These are phyloP conservation scores for Cercospora sp. DNA, from an alignment of 2,329 filamentous ascomycete genomes.

Conservation along the genomic window DNA sequence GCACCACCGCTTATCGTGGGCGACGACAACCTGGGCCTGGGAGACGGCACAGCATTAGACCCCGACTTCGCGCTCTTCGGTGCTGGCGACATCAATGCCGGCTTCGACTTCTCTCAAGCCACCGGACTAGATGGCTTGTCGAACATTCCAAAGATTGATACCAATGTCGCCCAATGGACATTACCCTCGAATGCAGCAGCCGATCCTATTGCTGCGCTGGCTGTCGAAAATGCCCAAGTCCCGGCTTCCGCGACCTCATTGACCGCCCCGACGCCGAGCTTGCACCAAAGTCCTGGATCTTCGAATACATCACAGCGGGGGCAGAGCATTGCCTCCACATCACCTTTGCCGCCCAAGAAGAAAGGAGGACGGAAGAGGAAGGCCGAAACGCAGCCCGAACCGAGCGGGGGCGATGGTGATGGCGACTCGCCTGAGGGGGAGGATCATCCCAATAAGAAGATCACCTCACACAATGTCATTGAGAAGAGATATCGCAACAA, in stretches of 20 bases:
- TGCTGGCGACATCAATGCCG: constrained; percentile 26
- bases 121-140: constrained; percentile 24
- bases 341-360: constrained; percentile 39
- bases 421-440: constrained; percentile 35
- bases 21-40: constrained; percentile 35
- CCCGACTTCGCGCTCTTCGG: constrained; percentile 32
- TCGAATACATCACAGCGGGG: constrained; percentile 28
- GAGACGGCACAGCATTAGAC: constrained; percentile 21
- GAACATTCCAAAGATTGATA: constrained; percentile 29
- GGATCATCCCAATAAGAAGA: constrained; percentile 67
- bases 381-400: constrained; percentile 31
- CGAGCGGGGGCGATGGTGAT: constrained; percentile 49
- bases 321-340: constrained; percentile 36
- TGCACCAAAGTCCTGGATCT: constrained; percentile 37
- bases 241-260: constrained; percentile 20
- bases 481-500: constrained; percentile 97
- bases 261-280: constrained; percentile 29
- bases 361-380: constrained; percentile 40
- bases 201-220: constrained; percentile 24
- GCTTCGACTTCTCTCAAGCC: constrained; percentile 35
- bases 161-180: constrained; percentile 30
- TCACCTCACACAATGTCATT: constrained; percentile 93
- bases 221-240: constrained; percentile 27
- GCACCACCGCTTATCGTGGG: constrained; percentile 38
- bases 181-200: constrained; percentile 24